Evolutionary conservation across 805 yeast species (phyloP), one percentile per base, ranked within the genome.

Genomic region (Kodamaea kakaduensis): DNA sequence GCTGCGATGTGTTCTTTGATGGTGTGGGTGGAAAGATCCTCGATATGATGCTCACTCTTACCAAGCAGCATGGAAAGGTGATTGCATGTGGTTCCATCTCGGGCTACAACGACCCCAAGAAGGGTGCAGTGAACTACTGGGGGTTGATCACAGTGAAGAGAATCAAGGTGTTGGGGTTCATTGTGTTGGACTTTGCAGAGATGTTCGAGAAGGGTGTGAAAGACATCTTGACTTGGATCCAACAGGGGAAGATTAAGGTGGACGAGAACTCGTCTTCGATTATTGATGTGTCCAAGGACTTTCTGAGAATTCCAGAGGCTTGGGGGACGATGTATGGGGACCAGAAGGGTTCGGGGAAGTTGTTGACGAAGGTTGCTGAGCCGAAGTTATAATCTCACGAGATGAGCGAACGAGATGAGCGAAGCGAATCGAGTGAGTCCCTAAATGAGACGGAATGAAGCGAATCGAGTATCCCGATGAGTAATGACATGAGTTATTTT

Each of bases 21-120:
- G 73, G 73, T 44, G 85, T 80, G 22, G 86, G 85, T 31, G 86
- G 85, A 26, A 63, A 67, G 34, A 64, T 73, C 14, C 62, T 79
- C 47, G 75, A 72, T 44, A 53, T 61, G 17, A 70, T 71, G 34
- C 54, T 72, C 41, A 37, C 46, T 6, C 48, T 55, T 40, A 49
- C 67, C 38, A 73, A 64, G 43, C 53, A 51, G 6, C 52, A 50
- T 25, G 78, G 76, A 27, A 58, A 52, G 22, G 58, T 81, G 25
- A 51, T 77, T 36, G 79, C 77, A n/a, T 77, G 83, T 58, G 86
- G 86, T 42, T 67, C 78, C 9, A 76, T 80, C 41, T 57, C 83
- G 20, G 74, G 75, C 32, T 79, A 78, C 54, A 74, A 77, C 48
- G 71, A 71, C 41, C 40, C 46, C 9, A 48, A 48, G 7, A 59